A percentile compares a stretch with the other conserved stretches of the same genome.
Evolutionary conservation across 164 flowering plant species (phyloP).

Genomic region (Cinnamomum chago): DNA sequence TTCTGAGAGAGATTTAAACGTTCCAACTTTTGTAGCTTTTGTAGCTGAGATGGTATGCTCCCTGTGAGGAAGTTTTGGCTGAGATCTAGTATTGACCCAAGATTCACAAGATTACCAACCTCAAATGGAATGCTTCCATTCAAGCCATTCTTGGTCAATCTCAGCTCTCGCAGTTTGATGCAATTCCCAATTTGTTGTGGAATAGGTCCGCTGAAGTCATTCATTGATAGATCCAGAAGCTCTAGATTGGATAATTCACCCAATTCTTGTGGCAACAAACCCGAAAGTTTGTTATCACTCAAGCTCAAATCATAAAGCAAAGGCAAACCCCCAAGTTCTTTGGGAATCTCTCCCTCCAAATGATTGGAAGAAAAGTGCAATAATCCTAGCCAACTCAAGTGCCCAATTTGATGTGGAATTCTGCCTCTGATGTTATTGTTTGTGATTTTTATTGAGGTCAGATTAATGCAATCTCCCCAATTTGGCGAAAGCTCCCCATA

Average conservation of each 20-base stretch:
- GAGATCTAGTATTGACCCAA: background rate
- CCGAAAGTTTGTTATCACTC: background rate
- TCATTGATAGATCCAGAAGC: background rate
- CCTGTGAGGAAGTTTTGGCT: background rate
- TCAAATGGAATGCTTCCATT: constrained; percentile 7
- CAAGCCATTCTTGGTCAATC: background rate
- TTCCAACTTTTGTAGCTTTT: background rate
- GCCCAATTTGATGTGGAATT: background rate
- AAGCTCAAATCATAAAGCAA: background rate
- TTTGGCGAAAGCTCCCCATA: background rate
- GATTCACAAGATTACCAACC: background rate
- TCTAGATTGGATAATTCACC: background rate
- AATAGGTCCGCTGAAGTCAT: background rate
- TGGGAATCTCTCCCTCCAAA: constrained; percentile 1
- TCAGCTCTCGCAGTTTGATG: background rate
- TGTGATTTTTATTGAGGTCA: background rate
- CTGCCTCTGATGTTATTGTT: background rate
- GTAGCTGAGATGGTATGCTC: background rate
- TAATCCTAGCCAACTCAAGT: background rate
- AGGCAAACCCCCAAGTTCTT: background rate
- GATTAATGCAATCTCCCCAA: background rate
- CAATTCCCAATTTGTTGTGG: background rate
- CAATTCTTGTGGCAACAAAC: background rate
- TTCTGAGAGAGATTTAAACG: constrained; percentile 6
- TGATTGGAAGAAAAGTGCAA: background rate